Conservation (phyloP, 768 basidiomycete species). For the Calocera cornea region DNA sequence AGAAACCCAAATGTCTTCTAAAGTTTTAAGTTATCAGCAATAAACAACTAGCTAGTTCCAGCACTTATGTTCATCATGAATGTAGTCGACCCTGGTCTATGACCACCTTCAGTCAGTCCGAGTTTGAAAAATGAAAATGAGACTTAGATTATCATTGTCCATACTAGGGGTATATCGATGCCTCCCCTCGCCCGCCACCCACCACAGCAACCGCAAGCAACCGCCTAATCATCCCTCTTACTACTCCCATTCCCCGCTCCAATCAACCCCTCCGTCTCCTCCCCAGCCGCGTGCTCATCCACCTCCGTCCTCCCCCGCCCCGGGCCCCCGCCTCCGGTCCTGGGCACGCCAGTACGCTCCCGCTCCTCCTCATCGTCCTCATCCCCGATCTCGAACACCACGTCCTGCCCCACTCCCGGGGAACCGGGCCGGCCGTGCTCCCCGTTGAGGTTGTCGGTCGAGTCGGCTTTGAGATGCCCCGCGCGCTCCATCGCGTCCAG, state of each 20-base stretch:
- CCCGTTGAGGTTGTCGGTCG: not conserved
- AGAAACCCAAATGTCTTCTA: too few species aligned
- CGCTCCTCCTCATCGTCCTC: conserved; percentile 40
- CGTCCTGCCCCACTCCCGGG: conserved; percentile 44
- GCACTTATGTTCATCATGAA: too few species aligned
- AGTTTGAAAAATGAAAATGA: not conserved
- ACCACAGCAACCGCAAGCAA: not conserved
- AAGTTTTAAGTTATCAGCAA: too few species aligned
- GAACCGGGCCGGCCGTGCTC: conserved; percentile 11
- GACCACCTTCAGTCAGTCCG: too few species aligned
- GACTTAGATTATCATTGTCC: not conserved
- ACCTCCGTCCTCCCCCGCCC: not conserved
- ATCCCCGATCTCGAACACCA: conserved; percentile 86
- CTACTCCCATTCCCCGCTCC: not conserved
- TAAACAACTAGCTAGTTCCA: too few species aligned
- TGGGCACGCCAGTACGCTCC: conserved; percentile 10
- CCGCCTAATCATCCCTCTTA: not conserved
- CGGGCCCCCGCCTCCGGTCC: not conserved
- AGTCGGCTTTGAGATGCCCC: conserved; percentile 16
- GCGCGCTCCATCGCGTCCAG: conserved; percentile 59
- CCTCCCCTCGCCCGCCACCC: not conserved
- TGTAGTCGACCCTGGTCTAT: too few species aligned
- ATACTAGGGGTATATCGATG: not conserved
- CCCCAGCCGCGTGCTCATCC: not conserved
- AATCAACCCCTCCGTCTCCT: not conserved